Percentiles rank a stretch among this genome's conserved stretches.
These are phyloP conservation scores for Penicillium arizonense DNA, from an alignment of 495 filamentous ascomycete genomes.

Conservation along the genomic window DNA sequence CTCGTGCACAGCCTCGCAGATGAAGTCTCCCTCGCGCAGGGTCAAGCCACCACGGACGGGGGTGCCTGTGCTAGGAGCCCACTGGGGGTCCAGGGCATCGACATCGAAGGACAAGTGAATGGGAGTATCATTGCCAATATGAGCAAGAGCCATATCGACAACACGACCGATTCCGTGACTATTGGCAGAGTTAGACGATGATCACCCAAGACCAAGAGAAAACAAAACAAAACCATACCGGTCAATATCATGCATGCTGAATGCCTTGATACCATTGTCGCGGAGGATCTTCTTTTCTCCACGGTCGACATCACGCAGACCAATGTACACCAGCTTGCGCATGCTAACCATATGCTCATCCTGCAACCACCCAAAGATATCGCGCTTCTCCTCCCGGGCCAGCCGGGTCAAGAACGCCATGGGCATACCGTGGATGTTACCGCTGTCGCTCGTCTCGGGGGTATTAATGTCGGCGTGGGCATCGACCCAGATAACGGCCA, in stretches of 20 bases:
- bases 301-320: constrained; percentile 85
- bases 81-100: constrained; percentile 92
- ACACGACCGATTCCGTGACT: constrained; percentile 92
- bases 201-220: not conserved
- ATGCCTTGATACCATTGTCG: constrained; percentile 89
- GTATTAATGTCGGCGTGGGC: constrained; percentile 98
- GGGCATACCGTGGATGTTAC: constrained; percentile 98
- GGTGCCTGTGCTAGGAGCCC: constrained; percentile 94
- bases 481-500: constrained; percentile 98
- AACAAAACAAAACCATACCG: constrained; percentile 43
- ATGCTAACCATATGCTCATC: constrained; percentile 62
- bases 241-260: constrained; percentile 98
- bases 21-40: constrained; percentile 93
- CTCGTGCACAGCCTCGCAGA: constrained; percentile 93
- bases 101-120: constrained; percentile 98
- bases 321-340: constrained; percentile 96
- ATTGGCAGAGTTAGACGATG: constrained; percentile 1
- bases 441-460: constrained; percentile 82
- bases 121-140: constrained; percentile 90
- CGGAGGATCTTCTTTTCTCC: constrained; percentile 88
- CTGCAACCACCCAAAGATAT: constrained; percentile 86
- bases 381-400: constrained; percentile 64
- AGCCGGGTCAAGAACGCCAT: constrained; percentile 88
- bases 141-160: constrained; percentile 94
- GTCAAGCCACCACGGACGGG: constrained; percentile 95